Evolutionary conservation across 352 stramenopile genomes (phyloP).

Genomic region (Elongisporangium undulatum): DNA sequence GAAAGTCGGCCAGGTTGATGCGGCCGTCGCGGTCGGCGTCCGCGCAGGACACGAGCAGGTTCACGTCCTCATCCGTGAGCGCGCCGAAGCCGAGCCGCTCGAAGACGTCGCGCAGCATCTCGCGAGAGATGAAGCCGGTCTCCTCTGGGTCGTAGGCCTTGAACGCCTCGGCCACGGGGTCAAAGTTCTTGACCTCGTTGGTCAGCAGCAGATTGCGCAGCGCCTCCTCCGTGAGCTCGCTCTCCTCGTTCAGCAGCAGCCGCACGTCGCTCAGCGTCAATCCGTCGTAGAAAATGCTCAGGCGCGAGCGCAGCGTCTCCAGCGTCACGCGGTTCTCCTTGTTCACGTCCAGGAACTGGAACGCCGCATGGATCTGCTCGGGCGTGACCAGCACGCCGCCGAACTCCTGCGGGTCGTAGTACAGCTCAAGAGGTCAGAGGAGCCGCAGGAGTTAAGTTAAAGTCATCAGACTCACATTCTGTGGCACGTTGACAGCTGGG

Average conservation of each 20-base stretch:
- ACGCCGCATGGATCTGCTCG: conserved; percentile 80
- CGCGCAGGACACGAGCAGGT: conserved; percentile 79
- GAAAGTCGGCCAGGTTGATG: conserved; percentile 81
- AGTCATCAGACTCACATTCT: background rate
- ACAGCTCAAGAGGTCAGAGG: too few species aligned
- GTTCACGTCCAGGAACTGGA: conserved; percentile 90
- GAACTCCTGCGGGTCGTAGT: conserved; percentile 34
- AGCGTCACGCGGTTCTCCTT: conserved; percentile 73
- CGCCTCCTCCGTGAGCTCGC: conserved; percentile 66
- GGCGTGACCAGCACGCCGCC: conserved; percentile 81
- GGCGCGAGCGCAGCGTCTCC: conserved; percentile 67
- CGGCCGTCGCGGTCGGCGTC: conserved; percentile 80
- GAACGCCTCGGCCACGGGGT: conserved; percentile 87
- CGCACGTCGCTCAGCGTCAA: conserved; percentile 78
- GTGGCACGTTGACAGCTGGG: background rate
- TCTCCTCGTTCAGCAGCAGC: conserved; percentile 84
- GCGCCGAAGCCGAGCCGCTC: conserved; percentile 72
- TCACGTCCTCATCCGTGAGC: conserved; percentile 81
- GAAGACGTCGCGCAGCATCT: conserved; percentile 86
- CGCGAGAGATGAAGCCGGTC: conserved; percentile 70
- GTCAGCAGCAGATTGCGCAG: conserved; percentile 75
- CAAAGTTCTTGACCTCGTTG: conserved; percentile 90
- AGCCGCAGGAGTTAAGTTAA: too few species aligned
- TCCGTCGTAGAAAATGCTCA: conserved; percentile 88
- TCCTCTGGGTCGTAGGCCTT: conserved; percentile 87